Evolutionary conservation across 768 basidiomycete species (phyloP).

Genomic region (Boletus fagicola): DNA sequence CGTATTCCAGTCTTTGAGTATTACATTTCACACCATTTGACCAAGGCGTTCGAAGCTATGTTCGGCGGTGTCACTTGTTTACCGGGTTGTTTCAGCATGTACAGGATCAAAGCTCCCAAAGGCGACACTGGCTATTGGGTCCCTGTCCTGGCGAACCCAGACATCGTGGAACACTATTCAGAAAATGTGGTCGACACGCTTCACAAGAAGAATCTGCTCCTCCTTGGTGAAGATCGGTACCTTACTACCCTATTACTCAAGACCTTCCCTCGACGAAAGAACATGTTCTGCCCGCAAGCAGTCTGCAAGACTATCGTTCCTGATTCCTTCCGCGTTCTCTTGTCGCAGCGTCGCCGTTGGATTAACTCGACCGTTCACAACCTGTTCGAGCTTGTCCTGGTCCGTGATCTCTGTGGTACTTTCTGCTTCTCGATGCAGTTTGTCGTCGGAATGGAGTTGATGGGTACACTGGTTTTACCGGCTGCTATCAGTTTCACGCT

Average conservation of each 20-base stretch:
- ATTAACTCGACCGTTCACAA: constrained; percentile 99
- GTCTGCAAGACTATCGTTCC: constrained; percentile 99
- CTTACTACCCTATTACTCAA: constrained; percentile 96
- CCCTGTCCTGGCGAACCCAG: constrained; percentile 96
- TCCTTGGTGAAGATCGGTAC: constrained; percentile 99
- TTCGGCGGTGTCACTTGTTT: constrained; percentile 99
- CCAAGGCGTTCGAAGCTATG: constrained; percentile 99
- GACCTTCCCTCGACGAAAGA: constrained; percentile 99
- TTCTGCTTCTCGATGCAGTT: constrained; percentile 99
- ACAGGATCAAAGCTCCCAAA: constrained; percentile 99
- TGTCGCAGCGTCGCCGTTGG: constrained; percentile 98
- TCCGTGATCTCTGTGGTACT: constrained; percentile 97
- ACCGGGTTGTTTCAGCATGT: constrained; percentile 99
- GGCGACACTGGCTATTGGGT: constrained; percentile 97
- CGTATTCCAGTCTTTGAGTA: constrained; percentile 86
- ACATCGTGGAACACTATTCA: constrained; percentile 98
- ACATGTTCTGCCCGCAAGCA: constrained; percentile 97
- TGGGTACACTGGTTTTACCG: constrained; percentile 93
- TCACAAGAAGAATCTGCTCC: constrained; percentile 97
- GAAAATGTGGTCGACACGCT: constrained; percentile 99
- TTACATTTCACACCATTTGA: constrained; percentile 98
- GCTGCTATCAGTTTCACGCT: constrained; percentile 97
- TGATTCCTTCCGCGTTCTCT: constrained; percentile 88
- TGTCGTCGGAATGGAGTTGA: constrained; percentile 96
- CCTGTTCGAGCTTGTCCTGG: constrained; percentile 88